Conservation (phyloP, 306 rosid species). For the Psophocarpus tetragonolobus region DNA sequence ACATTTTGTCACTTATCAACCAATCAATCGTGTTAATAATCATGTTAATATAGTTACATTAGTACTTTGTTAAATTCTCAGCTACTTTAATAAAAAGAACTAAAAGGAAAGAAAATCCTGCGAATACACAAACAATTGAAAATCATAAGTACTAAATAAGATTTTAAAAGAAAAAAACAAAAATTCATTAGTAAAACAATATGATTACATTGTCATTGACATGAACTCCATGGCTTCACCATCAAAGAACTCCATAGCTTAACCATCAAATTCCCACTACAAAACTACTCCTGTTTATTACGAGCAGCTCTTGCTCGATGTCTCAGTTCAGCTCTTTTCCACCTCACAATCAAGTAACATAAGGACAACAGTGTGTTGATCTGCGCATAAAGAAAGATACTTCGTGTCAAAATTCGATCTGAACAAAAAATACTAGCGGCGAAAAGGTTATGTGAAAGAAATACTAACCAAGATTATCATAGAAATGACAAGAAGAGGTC, state of each 20-base stretch:
- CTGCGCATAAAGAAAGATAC: slow-evolving; percentile 51
- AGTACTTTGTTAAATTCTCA: neutral
- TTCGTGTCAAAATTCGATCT: slow-evolving; percentile 12
- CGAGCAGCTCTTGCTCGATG: slow-evolving; percentile 79
- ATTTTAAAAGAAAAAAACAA: neutral
- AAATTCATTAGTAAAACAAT: slow-evolving; percentile 12
- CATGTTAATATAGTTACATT: neutral
- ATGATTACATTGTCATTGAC: slow-evolving; percentile 15
- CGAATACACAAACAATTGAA: neutral
- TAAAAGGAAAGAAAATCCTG: neutral
- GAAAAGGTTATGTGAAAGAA: neutral
- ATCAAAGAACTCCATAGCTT: neutral
- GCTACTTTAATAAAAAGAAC: neutral
- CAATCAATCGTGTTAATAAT: too few relatives aligned
- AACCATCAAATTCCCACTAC: slow-evolving; percentile 6
- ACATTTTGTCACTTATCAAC: neutral
- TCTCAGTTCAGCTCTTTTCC: slow-evolving; percentile 96
- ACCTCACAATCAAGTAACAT: slow-evolving; percentile 78
- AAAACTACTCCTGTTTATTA: slow-evolving; percentile 66
- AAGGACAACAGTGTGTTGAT: slow-evolving; percentile 84
- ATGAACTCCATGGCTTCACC: neutral
- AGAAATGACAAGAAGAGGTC: slow-evolving; percentile 85
- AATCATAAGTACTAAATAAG: neutral
- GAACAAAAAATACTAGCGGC: neutral
- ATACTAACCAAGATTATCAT: slow-evolving; percentile 86